Evolutionary conservation across 2,329 filamentous ascomycete genomes (phyloP).

Genomic region (Alternaria tenuissima): DNA sequence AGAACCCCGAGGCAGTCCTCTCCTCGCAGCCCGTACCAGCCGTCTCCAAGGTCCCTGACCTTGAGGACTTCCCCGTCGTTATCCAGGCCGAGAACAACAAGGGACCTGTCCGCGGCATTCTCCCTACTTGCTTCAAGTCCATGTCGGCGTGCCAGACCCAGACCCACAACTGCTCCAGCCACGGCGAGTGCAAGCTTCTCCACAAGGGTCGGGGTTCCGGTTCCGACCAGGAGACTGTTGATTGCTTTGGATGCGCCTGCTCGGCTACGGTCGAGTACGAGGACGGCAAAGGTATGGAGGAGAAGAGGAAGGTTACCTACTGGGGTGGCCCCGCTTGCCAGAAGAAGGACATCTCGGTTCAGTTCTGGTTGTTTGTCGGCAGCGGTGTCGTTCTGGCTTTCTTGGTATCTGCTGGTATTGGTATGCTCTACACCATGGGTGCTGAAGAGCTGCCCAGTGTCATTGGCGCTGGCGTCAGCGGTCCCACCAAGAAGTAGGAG

Average conservation of each 20-base stretch:
- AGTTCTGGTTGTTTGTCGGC: slow-evolving; percentile 85
- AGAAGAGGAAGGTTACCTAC: slow-evolving; percentile 65
- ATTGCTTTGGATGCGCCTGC: slow-evolving; percentile 85
- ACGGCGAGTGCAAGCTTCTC: slow-evolving; percentile 78
- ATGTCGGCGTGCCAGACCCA: slow-evolving; percentile 71
- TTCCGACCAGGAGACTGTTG: slow-evolving; percentile 50
- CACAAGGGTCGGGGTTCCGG: slow-evolving; percentile 56
- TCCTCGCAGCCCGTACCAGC: slow-evolving; percentile 39
- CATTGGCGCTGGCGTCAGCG: slow-evolving; percentile 91
- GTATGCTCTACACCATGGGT: slow-evolving; percentile 83
- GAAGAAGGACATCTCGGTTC: slow-evolving; percentile 87
- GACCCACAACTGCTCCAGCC: slow-evolving; percentile 83
- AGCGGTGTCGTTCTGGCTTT: slow-evolving; percentile 76
- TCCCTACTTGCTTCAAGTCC: slow-evolving; percentile 79
- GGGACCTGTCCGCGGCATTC: slow-evolving; percentile 58
- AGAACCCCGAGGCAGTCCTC: slow-evolving; percentile 44
- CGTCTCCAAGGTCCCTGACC: slow-evolving; percentile 35
- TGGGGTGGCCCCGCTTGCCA: slow-evolving; percentile 90
- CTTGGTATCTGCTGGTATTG: slow-evolving; percentile 74
- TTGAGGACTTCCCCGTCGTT: slow-evolving; percentile 41
- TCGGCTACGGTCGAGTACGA: slow-evolving; percentile 63
- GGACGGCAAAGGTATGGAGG: slow-evolving; percentile 56
- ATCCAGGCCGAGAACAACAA: slow-evolving; percentile 30
- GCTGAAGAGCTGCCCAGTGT: slow-evolving; percentile 90
- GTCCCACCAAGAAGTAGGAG: slow-evolving; percentile 58